Conservation (phyloP, 2,329 filamentous ascomycete species). For the Lachnellula hyalina region DNA sequence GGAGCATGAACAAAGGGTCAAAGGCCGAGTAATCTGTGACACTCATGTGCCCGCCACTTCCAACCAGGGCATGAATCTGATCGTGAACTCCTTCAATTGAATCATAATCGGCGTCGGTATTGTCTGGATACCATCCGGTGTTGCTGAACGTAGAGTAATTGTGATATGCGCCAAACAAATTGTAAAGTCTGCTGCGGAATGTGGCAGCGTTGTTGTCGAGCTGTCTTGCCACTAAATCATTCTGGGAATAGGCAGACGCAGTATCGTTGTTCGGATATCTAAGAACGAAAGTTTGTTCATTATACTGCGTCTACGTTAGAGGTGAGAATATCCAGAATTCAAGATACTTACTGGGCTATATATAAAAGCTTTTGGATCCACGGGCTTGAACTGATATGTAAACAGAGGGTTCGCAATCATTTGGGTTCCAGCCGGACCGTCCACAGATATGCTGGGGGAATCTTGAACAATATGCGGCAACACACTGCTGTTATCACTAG, state of each 20-base stretch:
- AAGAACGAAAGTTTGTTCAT: conserved; percentile 54
- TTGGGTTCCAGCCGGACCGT: conserved; percentile 45
- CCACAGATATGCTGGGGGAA: conserved; percentile 40
- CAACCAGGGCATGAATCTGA: conserved; percentile 54
- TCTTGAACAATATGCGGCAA: conserved; percentile 44
- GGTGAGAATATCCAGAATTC: not conserved
- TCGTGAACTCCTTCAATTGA: conserved; percentile 63
- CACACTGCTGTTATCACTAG: conserved; percentile 43
- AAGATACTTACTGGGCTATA: conserved; percentile 49
- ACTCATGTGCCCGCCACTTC: conserved; percentile 47
- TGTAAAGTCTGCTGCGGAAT: conserved; percentile 60
- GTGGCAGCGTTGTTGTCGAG: conserved; percentile 48
- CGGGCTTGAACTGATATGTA: conserved; percentile 44
- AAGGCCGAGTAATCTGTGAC: conserved; percentile 40
- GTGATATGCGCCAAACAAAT: conserved; percentile 61
- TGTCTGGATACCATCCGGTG: conserved; percentile 53
- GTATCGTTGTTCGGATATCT: conserved; percentile 43
- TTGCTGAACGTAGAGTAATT: conserved; percentile 67
- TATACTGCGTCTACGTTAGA: conserved; percentile 40
- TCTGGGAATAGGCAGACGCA: conserved; percentile 49
- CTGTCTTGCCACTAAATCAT: conserved; percentile 48
- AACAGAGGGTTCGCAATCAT: conserved; percentile 47
- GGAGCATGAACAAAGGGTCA: conserved; percentile 45
- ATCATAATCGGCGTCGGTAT: conserved; percentile 44
- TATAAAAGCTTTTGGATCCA: conserved; percentile 45